A percentile compares a stretch with the other conserved stretches of the same genome.
phyloP scores from a whole-genome alignment of 2,329 filamentous ascomycete genomes.

The Cytospora paraplurivora region DNA sequence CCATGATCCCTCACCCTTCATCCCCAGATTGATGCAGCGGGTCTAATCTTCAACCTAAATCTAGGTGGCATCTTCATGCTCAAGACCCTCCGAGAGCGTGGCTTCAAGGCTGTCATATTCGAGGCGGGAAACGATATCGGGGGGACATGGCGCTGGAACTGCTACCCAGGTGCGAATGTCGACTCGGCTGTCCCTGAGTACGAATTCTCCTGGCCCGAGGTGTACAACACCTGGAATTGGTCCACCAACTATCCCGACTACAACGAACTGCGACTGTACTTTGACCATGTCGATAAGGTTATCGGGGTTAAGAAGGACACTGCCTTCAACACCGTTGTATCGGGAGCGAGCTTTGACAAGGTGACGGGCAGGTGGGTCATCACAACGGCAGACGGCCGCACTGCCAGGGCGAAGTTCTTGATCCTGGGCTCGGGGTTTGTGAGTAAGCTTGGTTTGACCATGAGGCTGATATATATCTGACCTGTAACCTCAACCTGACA shows the following conservation, averaged over 20 bases:
- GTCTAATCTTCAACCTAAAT: neutral
- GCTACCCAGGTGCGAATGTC: conserved; percentile 56
- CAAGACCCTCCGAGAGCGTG: conserved; percentile 53
- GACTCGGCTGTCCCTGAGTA: conserved; percentile 58
- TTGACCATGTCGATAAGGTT: conserved; percentile 59
- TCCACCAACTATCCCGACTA: conserved; percentile 53
- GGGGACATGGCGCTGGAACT: conserved; percentile 60
- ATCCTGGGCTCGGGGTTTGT: conserved; percentile 57
- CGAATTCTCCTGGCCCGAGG: conserved; percentile 54
- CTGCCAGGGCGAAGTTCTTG: conserved; percentile 52
- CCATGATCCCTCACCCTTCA: neutral
- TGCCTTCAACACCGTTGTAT: conserved; percentile 58
- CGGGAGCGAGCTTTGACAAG: conserved; percentile 54
- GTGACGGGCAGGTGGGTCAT: conserved; percentile 45
- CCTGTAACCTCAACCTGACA: conserved; percentile 26
- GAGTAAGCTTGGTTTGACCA: conserved; percentile 25
- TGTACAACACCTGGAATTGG: conserved; percentile 61
- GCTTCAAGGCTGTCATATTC: conserved; percentile 50
- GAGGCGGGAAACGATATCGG: conserved; percentile 55
- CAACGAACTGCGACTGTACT: conserved; percentile 57
- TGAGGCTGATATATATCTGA: neutral
- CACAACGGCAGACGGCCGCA: conserved; percentile 52
- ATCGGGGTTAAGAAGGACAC: conserved; percentile 58
- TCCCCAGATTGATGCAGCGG: neutral
- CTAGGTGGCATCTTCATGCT: conserved; percentile 52